phyloP scores from a whole-genome alignment of 768 basidiomycete species.

The Boletus eberwhitei region DNA sequence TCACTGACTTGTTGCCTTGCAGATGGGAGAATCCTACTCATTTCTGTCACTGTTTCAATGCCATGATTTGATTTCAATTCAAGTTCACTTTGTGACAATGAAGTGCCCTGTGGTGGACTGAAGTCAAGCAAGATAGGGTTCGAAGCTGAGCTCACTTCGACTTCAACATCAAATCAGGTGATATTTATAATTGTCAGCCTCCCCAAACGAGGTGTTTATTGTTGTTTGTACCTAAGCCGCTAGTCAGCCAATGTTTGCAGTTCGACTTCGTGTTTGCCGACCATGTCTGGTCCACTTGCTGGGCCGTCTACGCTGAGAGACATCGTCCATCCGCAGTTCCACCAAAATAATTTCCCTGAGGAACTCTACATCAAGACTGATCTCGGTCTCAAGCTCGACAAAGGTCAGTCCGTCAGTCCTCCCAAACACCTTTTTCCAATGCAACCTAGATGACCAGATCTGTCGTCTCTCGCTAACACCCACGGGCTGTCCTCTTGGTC shows the following conservation, averaged over 20 bases:
- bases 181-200: background rate
- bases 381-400: slow-evolving; percentile 84
- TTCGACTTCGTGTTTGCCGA: background rate
- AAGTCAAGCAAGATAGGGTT: too few relatives aligned
- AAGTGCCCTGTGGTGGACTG: too few relatives aligned
- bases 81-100: too few relatives aligned
- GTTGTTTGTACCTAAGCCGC: background rate
- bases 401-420: slow-evolving; percentile 48
- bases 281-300: slow-evolving; percentile 46
- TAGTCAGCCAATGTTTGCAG: background rate
- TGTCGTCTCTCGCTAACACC: slow-evolving; percentile 81
- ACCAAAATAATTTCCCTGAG: slow-evolving; percentile 85
- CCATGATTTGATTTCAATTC: too few relatives aligned
- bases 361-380: slow-evolving; percentile 81
- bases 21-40: too few relatives aligned
- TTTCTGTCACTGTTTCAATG: too few relatives aligned
- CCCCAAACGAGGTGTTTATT: background rate
- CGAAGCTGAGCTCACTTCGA: too few relatives aligned
- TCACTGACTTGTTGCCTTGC: too few relatives aligned
- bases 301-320: slow-evolving; percentile 61
- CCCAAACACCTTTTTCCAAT: background rate
- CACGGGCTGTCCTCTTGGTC: slow-evolving; percentile 85
- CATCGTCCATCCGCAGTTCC: slow-evolving; percentile 85
- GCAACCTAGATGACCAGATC: slow-evolving; percentile 80
- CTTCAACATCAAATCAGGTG: too few relatives aligned